phyloP scores from a whole-genome alignment of 257 asterid species.

The Penstemon davidsonii region DNA sequence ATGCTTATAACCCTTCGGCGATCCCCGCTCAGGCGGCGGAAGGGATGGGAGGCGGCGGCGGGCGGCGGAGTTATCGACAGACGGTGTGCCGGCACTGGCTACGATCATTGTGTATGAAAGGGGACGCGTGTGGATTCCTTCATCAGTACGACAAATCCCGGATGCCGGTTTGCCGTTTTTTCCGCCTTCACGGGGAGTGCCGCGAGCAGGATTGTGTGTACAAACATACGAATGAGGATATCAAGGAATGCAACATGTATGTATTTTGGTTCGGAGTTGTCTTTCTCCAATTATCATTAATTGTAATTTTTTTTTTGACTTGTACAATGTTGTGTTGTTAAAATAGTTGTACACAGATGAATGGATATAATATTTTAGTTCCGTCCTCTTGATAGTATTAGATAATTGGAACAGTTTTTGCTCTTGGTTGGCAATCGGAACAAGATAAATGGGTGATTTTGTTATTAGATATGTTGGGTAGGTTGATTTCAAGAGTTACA shows the following conservation, averaged over 20 bases:
- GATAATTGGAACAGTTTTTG: constrained; percentile 2
- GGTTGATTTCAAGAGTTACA: background rate
- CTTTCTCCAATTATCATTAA: background rate
- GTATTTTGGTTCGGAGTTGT: constrained; percentile 20
- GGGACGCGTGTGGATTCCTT: constrained; percentile 88
- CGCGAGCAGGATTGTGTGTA: constrained; percentile 95
- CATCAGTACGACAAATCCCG: constrained; percentile 89
- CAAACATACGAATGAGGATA: constrained; percentile 92
- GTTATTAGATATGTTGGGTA: background rate
- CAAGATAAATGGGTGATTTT: background rate
- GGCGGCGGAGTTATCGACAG: constrained; percentile 79
- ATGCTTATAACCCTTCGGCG: constrained; percentile 27
- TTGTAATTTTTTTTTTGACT: background rate
- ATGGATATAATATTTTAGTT: background rate
- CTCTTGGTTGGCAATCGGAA: background rate
- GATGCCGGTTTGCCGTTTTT: constrained; percentile 89
- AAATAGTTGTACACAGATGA: constrained; percentile 10
- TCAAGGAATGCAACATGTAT: constrained; percentile 91
- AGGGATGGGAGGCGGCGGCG: constrained; percentile 37
- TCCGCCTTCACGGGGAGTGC: constrained; percentile 80
- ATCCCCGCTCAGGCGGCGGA: constrained; percentile 38
- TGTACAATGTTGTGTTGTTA: background rate
- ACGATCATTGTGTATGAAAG: constrained; percentile 84
- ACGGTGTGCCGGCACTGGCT: constrained; percentile 94
- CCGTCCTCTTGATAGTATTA: background rate